Percentiles rank a stretch among this genome's conserved stretches.
Evolutionary conservation across 164 flowering plant species (phyloP).

Genomic region (Tetracentron sinense): DNA sequence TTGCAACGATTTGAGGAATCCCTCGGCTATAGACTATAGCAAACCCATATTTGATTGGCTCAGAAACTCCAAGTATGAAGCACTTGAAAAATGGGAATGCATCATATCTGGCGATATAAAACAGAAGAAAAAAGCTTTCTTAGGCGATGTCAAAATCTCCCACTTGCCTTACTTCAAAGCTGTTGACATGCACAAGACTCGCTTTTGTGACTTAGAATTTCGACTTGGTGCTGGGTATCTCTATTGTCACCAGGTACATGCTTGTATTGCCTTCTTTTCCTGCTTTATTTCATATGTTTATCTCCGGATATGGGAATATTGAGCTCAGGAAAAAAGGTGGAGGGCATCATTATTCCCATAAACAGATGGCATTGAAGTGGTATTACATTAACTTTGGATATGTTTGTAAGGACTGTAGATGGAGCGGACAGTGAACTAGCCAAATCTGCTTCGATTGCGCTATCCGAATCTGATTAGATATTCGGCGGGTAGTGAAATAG

Average conservation of each 20-base stretch:
- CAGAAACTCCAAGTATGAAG: slow-evolving; percentile 57
- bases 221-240: slow-evolving; percentile 86
- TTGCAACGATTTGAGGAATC: slow-evolving; percentile 78
- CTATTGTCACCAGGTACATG: slow-evolving; percentile 83
- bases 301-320: background rate
- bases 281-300: background rate
- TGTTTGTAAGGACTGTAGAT: too few species aligned
- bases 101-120: slow-evolving; percentile 48
- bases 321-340: too few species aligned
- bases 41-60: slow-evolving; percentile 83
- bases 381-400: too few species aligned
- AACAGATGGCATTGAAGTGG: too few species aligned
- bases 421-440: too few species aligned
- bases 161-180: slow-evolving; percentile 56
- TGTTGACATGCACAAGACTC: slow-evolving; percentile 53
- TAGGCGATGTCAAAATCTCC: slow-evolving; percentile 28
- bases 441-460: too few species aligned
- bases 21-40: slow-evolving; percentile 68
- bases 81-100: slow-evolving; percentile 72
- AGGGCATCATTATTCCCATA: too few species aligned
- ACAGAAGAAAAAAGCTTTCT: slow-evolving; percentile 44
- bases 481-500: too few species aligned
- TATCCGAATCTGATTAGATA: too few species aligned
- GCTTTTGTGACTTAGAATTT: slow-evolving; percentile 74
- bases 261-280: slow-evolving; percentile 5